phyloP scores from a whole-genome alignment of 2,329 filamentous ascomycete species.

The Lasiodiplodia gonubiensis region DNA sequence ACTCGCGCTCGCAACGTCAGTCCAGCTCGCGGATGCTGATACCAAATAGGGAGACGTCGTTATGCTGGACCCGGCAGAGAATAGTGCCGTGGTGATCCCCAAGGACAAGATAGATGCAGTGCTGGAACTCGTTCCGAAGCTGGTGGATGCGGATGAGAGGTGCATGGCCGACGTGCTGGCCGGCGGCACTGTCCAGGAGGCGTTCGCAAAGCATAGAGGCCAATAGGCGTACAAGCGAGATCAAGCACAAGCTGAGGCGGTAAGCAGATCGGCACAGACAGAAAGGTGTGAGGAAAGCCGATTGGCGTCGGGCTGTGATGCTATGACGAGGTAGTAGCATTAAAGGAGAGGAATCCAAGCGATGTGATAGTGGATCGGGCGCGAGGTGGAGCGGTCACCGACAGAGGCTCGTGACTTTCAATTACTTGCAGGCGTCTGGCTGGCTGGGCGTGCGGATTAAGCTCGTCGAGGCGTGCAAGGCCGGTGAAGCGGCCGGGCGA shows the following conservation, averaged over 20 bases:
- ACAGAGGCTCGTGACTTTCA: constrained; percentile 22
- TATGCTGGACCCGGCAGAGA: constrained; percentile 70
- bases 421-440: constrained; percentile 8
- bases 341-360: constrained; percentile 15
- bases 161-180: constrained; percentile 63
- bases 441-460: constrained; percentile 7
- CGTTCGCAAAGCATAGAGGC: constrained; percentile 63
- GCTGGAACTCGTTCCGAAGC: constrained; percentile 62
- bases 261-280: background rate
- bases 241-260: background rate
- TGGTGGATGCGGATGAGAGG: constrained; percentile 51
- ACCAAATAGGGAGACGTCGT: constrained; percentile 66
- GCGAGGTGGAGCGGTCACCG: constrained; percentile 16
- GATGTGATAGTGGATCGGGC: constrained; percentile 23
- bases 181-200: constrained; percentile 68
- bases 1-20: background rate
- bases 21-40: constrained; percentile 11
- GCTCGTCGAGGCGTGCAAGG: constrained; percentile 6
- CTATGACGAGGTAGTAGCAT: constrained; percentile 16
- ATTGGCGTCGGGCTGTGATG: constrained; percentile 18
- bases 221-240: constrained; percentile 7
- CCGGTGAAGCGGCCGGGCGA: constrained; percentile 21
- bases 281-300: background rate
- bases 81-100: constrained; percentile 71
- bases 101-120: constrained; percentile 64